phyloP scores from a whole-genome alignment of 2,329 filamentous ascomycete genomes.

The Xylariales sp. region DNA sequence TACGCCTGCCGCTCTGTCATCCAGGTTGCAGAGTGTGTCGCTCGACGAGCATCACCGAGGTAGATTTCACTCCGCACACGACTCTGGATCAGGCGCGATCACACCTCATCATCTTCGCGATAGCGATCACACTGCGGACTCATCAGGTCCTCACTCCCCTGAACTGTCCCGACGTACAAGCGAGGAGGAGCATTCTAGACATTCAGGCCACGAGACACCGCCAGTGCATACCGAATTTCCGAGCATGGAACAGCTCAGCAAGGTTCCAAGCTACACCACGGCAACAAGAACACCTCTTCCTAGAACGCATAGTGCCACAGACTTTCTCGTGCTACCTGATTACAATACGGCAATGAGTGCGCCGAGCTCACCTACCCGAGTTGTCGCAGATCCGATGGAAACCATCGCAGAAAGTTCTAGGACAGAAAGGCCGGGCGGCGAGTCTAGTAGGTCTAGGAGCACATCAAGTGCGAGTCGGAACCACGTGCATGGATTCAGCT shows the following conservation, averaged over 20 bases:
- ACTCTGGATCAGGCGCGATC: conserved; percentile 57
- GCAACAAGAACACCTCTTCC: conserved; percentile 73
- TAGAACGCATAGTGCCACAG: conserved; percentile 62
- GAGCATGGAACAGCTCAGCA: conserved; percentile 73
- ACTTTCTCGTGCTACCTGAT: conserved; percentile 68
- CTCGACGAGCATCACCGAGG: conserved; percentile 60
- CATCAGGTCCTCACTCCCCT: conserved; percentile 58
- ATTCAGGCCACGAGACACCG: conserved; percentile 64
- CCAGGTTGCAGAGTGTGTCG: conserved; percentile 76
- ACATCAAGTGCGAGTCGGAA: conserved; percentile 36
- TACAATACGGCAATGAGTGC: conserved; percentile 71
- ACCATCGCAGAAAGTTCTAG: conserved; percentile 45
- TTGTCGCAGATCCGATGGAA: conserved; percentile 48
- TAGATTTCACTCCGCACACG: conserved; percentile 58
- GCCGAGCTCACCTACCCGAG: conserved; percentile 60
- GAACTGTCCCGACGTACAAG: conserved; percentile 65
- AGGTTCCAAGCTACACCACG: conserved; percentile 82
- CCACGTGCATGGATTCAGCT: conserved; percentile 47
- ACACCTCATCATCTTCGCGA: conserved; percentile 55
- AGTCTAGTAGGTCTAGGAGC: conserved; percentile 39
- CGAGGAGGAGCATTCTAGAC: conserved; percentile 55
- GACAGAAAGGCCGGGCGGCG: conserved; percentile 15
- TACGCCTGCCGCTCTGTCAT: conserved; percentile 68
- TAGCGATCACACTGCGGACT: conserved; percentile 51
- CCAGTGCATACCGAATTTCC: conserved; percentile 63